Conservation (phyloP, 495 filamentous ascomycete species). For the Achaetomiella virescens region DNA sequence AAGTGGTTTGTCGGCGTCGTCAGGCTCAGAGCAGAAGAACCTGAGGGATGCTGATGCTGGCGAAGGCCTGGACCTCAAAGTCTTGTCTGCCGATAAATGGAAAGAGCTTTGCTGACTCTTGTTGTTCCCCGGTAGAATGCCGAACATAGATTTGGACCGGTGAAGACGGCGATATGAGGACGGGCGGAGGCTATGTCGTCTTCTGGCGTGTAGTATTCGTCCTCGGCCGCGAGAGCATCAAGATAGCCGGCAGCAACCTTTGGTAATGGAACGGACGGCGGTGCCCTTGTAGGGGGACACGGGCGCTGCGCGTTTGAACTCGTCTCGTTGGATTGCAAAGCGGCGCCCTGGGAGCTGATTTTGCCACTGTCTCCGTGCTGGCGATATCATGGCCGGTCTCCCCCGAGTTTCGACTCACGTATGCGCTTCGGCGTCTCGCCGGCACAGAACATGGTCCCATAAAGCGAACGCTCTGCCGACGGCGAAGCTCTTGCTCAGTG, state of each 20-base stretch:
- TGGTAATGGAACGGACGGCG: slow-evolving; percentile 16
- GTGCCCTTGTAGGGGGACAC: slow-evolving; percentile 11
- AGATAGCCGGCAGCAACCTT: slow-evolving; percentile 28
- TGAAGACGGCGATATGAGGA: slow-evolving; percentile 72
- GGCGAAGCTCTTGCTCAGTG: slow-evolving; percentile 24
- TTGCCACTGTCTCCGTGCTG: slow-evolving; percentile 3
- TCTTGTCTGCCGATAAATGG: not conserved
- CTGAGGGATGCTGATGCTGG: slow-evolving; percentile 12
- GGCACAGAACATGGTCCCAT: slow-evolving; percentile 34
- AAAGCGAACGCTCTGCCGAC: slow-evolving; percentile 52
- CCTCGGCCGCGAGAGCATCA: slow-evolving; percentile 29
- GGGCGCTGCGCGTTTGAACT: not conserved
- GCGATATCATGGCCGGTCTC: not conserved
- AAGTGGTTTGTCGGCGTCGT: slow-evolving; percentile 9
- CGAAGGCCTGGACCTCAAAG: slow-evolving; percentile 10
- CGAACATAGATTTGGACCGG: slow-evolving; percentile 68
- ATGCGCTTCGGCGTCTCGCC: slow-evolving; percentile 12
- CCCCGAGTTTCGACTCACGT: not conserved
- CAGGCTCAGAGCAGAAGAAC: slow-evolving; percentile 15
- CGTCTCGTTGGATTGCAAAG: not conserved
- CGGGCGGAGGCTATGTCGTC: slow-evolving; percentile 58
- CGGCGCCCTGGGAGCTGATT: slow-evolving; percentile 6
- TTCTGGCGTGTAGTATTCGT: slow-evolving; percentile 50
- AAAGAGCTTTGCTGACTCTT: slow-evolving; percentile 8
- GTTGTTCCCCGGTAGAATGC: slow-evolving; percentile 32